These are phyloP conservation scores for Cudoniella acicularis DNA, from an alignment of 495 filamentous ascomycete genomes.

Conservation along the genomic window DNA sequence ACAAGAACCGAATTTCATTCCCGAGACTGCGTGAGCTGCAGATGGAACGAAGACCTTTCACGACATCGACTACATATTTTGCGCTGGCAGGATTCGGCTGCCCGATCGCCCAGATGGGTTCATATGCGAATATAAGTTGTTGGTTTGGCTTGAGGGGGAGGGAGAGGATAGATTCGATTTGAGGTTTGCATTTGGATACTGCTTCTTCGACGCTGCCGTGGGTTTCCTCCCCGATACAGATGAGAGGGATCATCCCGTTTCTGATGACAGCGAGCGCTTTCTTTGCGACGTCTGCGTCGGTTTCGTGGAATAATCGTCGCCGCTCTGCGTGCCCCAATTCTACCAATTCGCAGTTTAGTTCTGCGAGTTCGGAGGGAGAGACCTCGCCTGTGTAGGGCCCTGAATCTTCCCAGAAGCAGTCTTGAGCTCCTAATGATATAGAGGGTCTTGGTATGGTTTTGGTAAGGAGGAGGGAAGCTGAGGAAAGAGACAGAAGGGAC, in stretches of 20 bases:
- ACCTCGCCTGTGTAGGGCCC: slow-evolving; percentile 78
- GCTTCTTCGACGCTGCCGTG: slow-evolving; percentile 50
- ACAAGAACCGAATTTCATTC: slow-evolving; percentile 62
- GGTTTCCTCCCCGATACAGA: slow-evolving; percentile 71
- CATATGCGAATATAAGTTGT: slow-evolving; percentile 80
- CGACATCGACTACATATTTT: slow-evolving; percentile 70
- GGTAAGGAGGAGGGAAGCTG: slow-evolving; percentile 28
- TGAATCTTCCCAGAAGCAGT: slow-evolving; percentile 60
- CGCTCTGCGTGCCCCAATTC: slow-evolving; percentile 82
- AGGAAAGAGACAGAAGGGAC: slow-evolving; percentile 65
- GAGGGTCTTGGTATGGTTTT: slow-evolving; percentile 18
- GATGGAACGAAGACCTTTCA: slow-evolving; percentile 52
- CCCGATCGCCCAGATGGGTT: slow-evolving; percentile 89
- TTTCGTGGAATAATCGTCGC: slow-evolving; percentile 64
- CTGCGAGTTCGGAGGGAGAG: slow-evolving; percentile 59
- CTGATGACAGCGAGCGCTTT: slow-evolving; percentile 65
- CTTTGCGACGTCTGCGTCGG: slow-evolving; percentile 53
- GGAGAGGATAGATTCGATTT: slow-evolving; percentile 58
- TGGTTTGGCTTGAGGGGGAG: slow-evolving; percentile 45
- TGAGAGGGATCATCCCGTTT: slow-evolving; percentile 70
- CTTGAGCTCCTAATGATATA: slow-evolving; percentile 70
- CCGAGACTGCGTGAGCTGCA: slow-evolving; percentile 28
- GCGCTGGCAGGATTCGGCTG: slow-evolving; percentile 64
- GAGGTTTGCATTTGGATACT: slow-evolving; percentile 58
- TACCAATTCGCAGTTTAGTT: slow-evolving; percentile 65